Evolutionary conservation across 2,329 filamentous ascomycete species (phyloP), one percentile per base, ranked within the genome.

Genomic region (Phialophora tarda): DNA sequence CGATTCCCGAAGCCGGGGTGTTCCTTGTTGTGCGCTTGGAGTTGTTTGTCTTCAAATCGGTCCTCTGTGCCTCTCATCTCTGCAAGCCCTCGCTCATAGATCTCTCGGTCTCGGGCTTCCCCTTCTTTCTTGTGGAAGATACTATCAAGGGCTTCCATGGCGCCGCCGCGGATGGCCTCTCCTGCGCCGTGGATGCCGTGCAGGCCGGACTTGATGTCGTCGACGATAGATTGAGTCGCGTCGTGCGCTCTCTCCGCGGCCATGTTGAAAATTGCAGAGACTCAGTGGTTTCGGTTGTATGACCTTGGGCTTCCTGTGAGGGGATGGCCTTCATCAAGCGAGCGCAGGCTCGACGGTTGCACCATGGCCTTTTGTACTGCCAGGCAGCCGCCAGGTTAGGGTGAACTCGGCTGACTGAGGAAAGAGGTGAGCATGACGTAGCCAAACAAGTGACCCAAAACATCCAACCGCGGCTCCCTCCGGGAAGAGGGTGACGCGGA

Each of bases 111-210:
- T 65, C 76, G 76, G 26, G 62, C 62, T 1, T 73, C 76, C 4
- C 77, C 75, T 30, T 80, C 74, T 2, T 74, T 62, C 23, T 77
- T 74, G 30, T 78, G 75, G 68, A 80, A 79, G 4, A 77, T 71
- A 59, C 75, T 72, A 66, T 81, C 79, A 50, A 80, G 74, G 0
- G 77, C 75, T n/a, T 76, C 74, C 61, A 72, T 77, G 3, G 78
- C 56, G 1, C 74, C 74, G 4, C 79, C 79, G 21, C 79, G 78
- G 38, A 81, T 69, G 3, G 76, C 75, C 66, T 81, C 79, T 5
- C 79, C 79, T 21, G 74, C 73, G 7, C 79, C 79, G 77, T 81
- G 69, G 30, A 66, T 60, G 55, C 67, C 64, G 38, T 71, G 65
- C 1, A 69, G 30, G 32, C 63, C 69, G 17, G 64, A 64, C 12